Percentiles rank a stretch among this genome's conserved stretches.
These are phyloP conservation scores for Fusarium veterinarium DNA, from an alignment of 2,329 filamentous ascomycete species.

Conservation along the genomic window DNA sequence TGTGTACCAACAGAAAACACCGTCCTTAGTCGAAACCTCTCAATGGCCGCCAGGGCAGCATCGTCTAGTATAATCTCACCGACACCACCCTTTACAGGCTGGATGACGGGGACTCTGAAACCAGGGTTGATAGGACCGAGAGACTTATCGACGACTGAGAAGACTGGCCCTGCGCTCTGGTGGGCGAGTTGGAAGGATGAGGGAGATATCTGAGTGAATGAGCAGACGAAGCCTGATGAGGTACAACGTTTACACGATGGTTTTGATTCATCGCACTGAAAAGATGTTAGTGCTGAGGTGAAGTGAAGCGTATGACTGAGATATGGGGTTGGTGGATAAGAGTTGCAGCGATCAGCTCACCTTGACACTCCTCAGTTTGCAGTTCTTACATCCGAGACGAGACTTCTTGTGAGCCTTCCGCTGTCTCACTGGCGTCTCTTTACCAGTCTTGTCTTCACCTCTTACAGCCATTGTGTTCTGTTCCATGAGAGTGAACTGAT, in stretches of 20 bases:
- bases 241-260: conserved; percentile 62
- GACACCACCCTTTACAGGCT: conserved; percentile 25
- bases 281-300: background rate
- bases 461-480: conserved; percentile 11
- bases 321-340: background rate
- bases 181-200: conserved; percentile 40
- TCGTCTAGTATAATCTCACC: conserved; percentile 48
- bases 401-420: conserved; percentile 63
- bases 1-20: conserved; percentile 54
- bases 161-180: conserved; percentile 18
- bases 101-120: conserved; percentile 42
- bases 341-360: conserved; percentile 43
- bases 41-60: conserved; percentile 50
- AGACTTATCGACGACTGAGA: conserved; percentile 12
- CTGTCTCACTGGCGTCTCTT: conserved; percentile 33
- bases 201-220: conserved; percentile 51
- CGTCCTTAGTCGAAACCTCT: conserved; percentile 57
- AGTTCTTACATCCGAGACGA: conserved; percentile 65
- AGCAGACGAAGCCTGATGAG: conserved; percentile 60
- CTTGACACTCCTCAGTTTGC: conserved; percentile 66
- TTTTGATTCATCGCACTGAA: conserved; percentile 64
- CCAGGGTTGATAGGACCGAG: conserved; percentile 26
- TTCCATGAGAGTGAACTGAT: background rate
- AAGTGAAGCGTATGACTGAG: background rate
- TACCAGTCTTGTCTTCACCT: background rate